Conservation (phyloP, 163 green algal genomes). For the Volvox carteri region DNA sequence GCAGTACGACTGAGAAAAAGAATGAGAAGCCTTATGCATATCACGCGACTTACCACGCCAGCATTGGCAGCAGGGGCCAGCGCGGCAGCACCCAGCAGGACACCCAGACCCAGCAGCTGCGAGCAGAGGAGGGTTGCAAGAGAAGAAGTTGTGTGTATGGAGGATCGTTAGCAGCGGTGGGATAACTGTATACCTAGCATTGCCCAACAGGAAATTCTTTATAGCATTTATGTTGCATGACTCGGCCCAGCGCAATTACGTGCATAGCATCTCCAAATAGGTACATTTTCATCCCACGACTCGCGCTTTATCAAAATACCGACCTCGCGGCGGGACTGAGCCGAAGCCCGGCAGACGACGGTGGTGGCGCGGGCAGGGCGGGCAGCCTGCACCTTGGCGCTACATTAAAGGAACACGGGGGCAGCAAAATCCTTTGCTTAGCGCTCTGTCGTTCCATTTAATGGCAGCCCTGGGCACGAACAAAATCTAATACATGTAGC, state of each 20-base stretch:
- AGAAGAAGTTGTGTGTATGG: too few relatives aligned
- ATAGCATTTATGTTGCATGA: too few relatives aligned
- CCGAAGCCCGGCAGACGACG: slow-evolving; percentile 52
- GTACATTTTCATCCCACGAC: too few relatives aligned
- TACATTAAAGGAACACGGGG: background rate
- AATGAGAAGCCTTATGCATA: too few relatives aligned
- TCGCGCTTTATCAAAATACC: background rate
- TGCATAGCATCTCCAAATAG: too few relatives aligned
- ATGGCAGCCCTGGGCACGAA: background rate
- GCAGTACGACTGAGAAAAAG: too few relatives aligned
- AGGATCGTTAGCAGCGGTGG: too few relatives aligned
- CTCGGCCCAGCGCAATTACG: too few relatives aligned
- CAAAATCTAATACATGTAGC: background rate
- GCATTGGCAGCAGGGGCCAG: slow-evolving; percentile 58
- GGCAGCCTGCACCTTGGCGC: slow-evolving; percentile 57
- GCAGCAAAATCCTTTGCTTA: slow-evolving; percentile 6
- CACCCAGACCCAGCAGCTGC: slow-evolving; percentile 63
- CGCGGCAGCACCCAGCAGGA: slow-evolving; percentile 42
- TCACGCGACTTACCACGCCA: slow-evolving; percentile 58
- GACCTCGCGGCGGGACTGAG: slow-evolving; percentile 54
- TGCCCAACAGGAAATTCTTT: too few relatives aligned
- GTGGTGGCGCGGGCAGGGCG: slow-evolving; percentile 43
- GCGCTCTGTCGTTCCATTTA: too few relatives aligned
- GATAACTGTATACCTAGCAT: too few relatives aligned
- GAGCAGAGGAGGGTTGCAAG: background rate